A percentile compares a stretch with the other conserved stretches of the same genome.
phyloP scores from a whole-genome alignment of 1,284 basidiomycete species.

The Heterobasidion occidentale region DNA sequence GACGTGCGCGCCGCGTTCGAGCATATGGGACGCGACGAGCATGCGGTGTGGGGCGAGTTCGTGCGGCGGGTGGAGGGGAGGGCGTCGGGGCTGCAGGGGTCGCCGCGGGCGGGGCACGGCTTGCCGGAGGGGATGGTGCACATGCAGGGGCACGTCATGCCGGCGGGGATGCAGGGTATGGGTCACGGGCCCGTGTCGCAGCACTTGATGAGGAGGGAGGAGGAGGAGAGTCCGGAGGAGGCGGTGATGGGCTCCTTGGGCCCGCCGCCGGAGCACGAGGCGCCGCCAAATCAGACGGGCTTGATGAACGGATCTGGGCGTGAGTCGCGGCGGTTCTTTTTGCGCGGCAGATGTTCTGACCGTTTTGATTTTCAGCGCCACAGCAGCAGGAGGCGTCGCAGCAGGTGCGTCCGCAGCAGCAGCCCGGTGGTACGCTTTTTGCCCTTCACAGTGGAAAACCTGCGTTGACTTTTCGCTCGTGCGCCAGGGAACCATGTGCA shows the following conservation, averaged over 20 bases:
- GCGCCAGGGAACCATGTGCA: neutral
- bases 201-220: constrained; percentile 10
- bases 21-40: constrained; percentile 44
- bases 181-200: constrained; percentile 4
- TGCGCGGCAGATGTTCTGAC: no score
- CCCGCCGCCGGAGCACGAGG: constrained; percentile 14
- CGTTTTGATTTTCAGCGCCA: neutral
- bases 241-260: constrained; percentile 19
- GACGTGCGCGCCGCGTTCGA: constrained; percentile 41
- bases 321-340: neutral
- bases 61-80: constrained; percentile 42
- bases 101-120: neutral
- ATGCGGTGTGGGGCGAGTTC: constrained; percentile 60
- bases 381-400: neutral
- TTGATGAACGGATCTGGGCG: neutral
- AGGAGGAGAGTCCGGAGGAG: constrained; percentile 11
- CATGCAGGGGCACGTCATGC: constrained; percentile 2
- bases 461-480: neutral
- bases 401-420: constrained; percentile 2
- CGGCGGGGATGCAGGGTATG: constrained; percentile 6
- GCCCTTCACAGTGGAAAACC: neutral
- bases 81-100: constrained; percentile 6
- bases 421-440: constrained; percentile 1
- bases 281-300: constrained; percentile 2
- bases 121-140: constrained; percentile 1